These are phyloP conservation scores for Middelhovenomyces tepae DNA, from an alignment of 805 yeast genomes.

Conservation along the genomic window DNA sequence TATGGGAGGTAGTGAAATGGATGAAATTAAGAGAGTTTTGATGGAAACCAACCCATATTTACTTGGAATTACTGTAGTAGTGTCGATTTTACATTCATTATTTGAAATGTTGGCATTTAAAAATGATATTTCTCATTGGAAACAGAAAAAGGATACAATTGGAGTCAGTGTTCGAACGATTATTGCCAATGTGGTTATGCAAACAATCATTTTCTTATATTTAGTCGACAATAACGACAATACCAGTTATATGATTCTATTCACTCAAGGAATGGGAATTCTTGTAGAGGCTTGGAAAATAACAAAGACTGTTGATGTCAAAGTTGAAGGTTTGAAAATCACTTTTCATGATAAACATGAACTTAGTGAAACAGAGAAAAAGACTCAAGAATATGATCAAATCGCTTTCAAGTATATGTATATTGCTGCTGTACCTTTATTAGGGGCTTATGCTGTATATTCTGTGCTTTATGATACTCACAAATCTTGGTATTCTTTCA, in stretches of 20 bases:
- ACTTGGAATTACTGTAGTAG: conserved; percentile 26
- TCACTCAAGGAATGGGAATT: conserved; percentile 32
- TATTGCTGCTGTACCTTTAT: conserved; percentile 30
- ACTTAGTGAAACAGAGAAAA: conserved; percentile 30
- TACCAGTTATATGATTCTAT: conserved; percentile 31
- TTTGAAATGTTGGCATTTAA: conserved; percentile 36
- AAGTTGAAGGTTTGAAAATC: conserved; percentile 14
- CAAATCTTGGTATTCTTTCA: conserved; percentile 37
- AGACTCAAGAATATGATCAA: conserved; percentile 34
- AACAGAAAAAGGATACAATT: conserved; percentile 31
- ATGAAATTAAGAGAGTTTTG: conserved; percentile 29
- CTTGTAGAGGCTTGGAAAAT: conserved; percentile 37
- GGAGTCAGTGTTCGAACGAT: conserved; percentile 34
- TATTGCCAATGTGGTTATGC: conserved; percentile 34
- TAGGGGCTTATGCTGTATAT: conserved; percentile 30
- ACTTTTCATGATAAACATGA: conserved; percentile 28
- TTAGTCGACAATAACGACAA: conserved; percentile 32
- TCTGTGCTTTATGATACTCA: conserved; percentile 31
- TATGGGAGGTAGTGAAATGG: conserved; percentile 29
- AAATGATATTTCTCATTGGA: conserved; percentile 35
- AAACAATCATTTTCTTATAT: conserved; percentile 31
- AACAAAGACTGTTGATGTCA: conserved; percentile 30
- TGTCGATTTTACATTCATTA: conserved; percentile 30
- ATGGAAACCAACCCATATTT: conserved; percentile 32
- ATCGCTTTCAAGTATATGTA: conserved; percentile 33